Percentiles rank a stretch among this genome's conserved stretches.
Evolutionary conservation across 2,329 filamentous ascomycete genomes (phyloP).

Genomic region (Cladosporium sp.): DNA sequence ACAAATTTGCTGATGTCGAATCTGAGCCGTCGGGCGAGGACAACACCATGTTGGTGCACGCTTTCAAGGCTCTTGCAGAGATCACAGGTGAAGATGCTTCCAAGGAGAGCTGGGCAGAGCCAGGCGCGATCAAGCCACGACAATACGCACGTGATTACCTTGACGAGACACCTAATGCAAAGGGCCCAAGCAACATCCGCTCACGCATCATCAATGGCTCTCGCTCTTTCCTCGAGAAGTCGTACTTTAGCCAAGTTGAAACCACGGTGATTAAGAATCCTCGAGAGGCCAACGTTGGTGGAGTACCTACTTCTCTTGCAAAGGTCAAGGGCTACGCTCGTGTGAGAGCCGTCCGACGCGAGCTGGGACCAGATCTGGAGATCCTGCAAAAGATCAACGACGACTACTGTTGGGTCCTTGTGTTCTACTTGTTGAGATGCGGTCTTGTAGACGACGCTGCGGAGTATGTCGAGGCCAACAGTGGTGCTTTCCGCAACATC

Average conservation of each 20-base stretch:
- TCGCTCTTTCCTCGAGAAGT: slow-evolving; percentile 71
- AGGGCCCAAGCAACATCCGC: slow-evolving; percentile 61
- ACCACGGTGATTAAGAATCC: slow-evolving; percentile 75
- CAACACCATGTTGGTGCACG: slow-evolving; percentile 63
- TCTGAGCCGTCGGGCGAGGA: slow-evolving; percentile 62
- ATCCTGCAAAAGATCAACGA: slow-evolving; percentile 64
- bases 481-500: slow-evolving; percentile 77
- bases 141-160: slow-evolving; percentile 74
- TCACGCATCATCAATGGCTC: slow-evolving; percentile 78
- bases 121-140: slow-evolving; percentile 67
- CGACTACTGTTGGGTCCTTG: slow-evolving; percentile 88
- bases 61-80: slow-evolving; percentile 74
- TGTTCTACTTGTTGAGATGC: slow-evolving; percentile 85
- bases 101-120: slow-evolving; percentile 55
- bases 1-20: slow-evolving; percentile 73
- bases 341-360: slow-evolving; percentile 72
- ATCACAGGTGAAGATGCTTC: slow-evolving; percentile 70
- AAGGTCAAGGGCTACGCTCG: slow-evolving; percentile 92
- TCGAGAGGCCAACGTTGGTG: slow-evolving; percentile 82
- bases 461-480: slow-evolving; percentile 76
- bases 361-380: slow-evolving; percentile 73
- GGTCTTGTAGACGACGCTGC: slow-evolving; percentile 81
- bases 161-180: slow-evolving; percentile 65
- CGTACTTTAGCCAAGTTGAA: slow-evolving; percentile 76
- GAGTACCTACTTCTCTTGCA: slow-evolving; percentile 79